Conservation (phyloP, 129 eudicot genomes). For the Centella asiatica region DNA sequence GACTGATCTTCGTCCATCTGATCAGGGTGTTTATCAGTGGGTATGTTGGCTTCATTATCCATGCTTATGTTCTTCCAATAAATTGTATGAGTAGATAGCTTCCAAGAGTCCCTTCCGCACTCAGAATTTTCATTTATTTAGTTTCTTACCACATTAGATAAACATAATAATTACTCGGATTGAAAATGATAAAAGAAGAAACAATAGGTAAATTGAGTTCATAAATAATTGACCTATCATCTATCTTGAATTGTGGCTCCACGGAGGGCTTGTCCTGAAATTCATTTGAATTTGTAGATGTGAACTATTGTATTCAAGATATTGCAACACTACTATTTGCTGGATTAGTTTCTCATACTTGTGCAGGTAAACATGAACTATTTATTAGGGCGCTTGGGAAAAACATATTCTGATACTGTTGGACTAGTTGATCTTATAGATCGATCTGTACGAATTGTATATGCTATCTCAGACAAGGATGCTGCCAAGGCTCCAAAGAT, state of each 20-base stretch:
- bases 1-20: slow-evolving; percentile 77
- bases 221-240: too few species aligned
- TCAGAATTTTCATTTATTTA: too few species aligned
- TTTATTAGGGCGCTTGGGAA: slow-evolving; percentile 70
- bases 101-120: too few species aligned
- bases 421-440: slow-evolving; percentile 99
- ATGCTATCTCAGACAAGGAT: slow-evolving; percentile 88
- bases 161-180: too few species aligned
- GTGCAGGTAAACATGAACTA: slow-evolving; percentile 93
- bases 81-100: too few species aligned
- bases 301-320: not conserved
- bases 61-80: too few species aligned
- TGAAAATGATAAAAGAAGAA: too few species aligned
- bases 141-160: too few species aligned
- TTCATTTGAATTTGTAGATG: not conserved
- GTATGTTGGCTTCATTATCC: slow-evolving; percentile 34
- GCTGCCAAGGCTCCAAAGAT: slow-evolving; percentile 89
- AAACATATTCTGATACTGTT: slow-evolving; percentile 62
- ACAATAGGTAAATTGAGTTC: too few species aligned
- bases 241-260: too few species aligned
- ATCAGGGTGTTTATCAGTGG: slow-evolving; percentile 99
- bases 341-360: slow-evolving; percentile 3
- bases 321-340: too few species aligned
- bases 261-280: not conserved
- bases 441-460: slow-evolving; percentile 99